Base-by-base conservation (phyloP, 306 rosid species). In the Sechiopsis laciniata region DNA sequence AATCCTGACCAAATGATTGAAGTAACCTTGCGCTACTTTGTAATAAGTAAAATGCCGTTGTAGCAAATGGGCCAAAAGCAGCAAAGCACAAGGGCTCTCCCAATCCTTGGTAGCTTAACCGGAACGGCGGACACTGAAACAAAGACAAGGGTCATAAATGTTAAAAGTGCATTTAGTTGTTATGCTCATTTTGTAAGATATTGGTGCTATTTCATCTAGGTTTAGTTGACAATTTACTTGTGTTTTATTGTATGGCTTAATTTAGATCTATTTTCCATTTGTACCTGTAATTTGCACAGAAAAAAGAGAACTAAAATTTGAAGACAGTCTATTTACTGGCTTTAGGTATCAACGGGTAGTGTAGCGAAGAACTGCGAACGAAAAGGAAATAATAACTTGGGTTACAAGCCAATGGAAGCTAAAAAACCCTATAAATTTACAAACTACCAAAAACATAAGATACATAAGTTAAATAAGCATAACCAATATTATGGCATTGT, bases 61-160 rank as follows among this genome's bases (percentile, higher is more conserved):
- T 88, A 58, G 96, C 91, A 75, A 88, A 92, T 78, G 96, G 97
- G 57, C 96, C 97, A 79, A 89, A 89, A 72, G 95, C 97, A 56
- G 95, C 90, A 73, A 89, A 89, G 83, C 97, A 92, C 86, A 92
- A 84, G 13, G 96, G 97, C 80, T 92, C 97, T 77, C 97, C 96
- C 6, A 92, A 77, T 54, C 97, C 97, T 20, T 75, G 91, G 80
- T 89, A 92, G 80, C 97, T 88, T 82, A 92, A 77, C 76, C 97
- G 85, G 86, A 86, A 92, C n/a, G 96, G 97, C 3, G 95, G 97
- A 78, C 92, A 86, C 97, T 92, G 90, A 80, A 89, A 77, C 50
- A 19, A 42, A 40, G 51, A 26, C 16, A 42, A 48, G n/a, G 40
- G 15, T 65, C 54, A 40, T 0, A 42, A 24, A 4, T 13, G 37